A percentile compares a stretch with the other conserved stretches of the same genome.
These are phyloP conservation scores for Aspergillus hancockii DNA, from an alignment of 495 filamentous ascomycete genomes.

Conservation along the genomic window DNA sequence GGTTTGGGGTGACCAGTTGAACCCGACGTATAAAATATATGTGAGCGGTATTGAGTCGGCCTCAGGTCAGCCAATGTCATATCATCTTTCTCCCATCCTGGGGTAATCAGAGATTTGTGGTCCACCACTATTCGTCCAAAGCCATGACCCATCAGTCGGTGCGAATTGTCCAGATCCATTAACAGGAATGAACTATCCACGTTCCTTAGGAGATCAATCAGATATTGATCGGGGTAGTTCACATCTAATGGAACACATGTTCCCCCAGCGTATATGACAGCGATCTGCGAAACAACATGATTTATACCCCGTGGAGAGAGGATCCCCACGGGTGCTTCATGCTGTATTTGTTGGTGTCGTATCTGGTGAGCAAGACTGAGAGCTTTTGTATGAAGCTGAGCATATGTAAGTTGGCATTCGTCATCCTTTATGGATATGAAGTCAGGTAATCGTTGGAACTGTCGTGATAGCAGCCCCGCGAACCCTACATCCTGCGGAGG, in stretches of 20 bases:
- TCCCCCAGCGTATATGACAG: not conserved
- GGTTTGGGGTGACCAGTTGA: not conserved
- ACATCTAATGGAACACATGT: conserved; percentile 1
- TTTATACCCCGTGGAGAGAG: not conserved
- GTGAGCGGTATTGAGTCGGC: not conserved
- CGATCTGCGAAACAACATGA: not conserved
- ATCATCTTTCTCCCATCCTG: not conserved
- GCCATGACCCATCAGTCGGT: not conserved
- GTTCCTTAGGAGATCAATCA: not conserved
- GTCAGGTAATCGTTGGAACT: not conserved
- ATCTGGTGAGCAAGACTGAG: not conserved
- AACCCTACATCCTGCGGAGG: not conserved
- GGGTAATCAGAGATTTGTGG: not conserved
- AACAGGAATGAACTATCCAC: not conserved
- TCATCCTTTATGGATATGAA: not conserved
- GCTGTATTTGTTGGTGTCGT: not conserved
- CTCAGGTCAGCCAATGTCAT: not conserved
- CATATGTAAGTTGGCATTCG: not conserved
- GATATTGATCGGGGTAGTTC: not conserved
- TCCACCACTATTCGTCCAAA: not conserved
- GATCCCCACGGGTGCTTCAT: not conserved
- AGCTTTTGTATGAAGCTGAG: not conserved
- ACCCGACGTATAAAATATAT: not conserved
- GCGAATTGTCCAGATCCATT: not conserved
- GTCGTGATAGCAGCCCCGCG: not conserved